Conservation (phyloP, 164 flowering plant species). For the Sextonia rubra region DNA sequence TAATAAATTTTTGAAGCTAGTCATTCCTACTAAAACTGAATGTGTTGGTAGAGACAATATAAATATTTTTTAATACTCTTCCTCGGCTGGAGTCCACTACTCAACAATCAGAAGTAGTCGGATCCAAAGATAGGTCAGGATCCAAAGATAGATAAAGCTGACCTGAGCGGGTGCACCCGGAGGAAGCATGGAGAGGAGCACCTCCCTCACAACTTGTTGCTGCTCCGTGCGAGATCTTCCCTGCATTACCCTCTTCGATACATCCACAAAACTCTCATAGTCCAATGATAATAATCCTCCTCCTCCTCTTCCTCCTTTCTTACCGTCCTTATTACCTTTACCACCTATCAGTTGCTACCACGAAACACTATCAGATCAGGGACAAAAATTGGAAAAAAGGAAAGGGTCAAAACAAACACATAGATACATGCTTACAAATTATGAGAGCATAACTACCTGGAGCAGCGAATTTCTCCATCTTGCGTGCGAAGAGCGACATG, state of each 20-base stretch:
- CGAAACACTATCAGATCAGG: background rate
- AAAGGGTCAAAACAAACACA: background rate
- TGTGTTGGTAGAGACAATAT: too few relatives aligned
- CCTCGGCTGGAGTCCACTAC: too few relatives aligned
- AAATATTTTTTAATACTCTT: too few relatives aligned
- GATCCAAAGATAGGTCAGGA: too few relatives aligned
- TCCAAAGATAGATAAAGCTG: background rate
- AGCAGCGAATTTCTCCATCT: slow-evolving; percentile 77
- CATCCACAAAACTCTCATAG: slow-evolving; percentile 87
- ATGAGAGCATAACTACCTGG: too few relatives aligned
- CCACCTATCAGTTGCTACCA: background rate
- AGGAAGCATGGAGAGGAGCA: slow-evolving; percentile 92
- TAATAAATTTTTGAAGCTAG: too few relatives aligned
- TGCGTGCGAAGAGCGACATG: slow-evolving; percentile 82
- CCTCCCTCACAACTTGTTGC: slow-evolving; percentile 82
- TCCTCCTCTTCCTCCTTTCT: background rate
- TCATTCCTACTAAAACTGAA: too few relatives aligned
- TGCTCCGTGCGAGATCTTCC: slow-evolving; percentile 72
- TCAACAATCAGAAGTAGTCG: too few relatives aligned
- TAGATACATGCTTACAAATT: too few relatives aligned
- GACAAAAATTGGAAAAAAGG: background rate
- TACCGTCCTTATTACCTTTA: background rate
- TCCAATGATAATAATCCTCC: slow-evolving; percentile 32
- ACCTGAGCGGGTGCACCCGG: slow-evolving; percentile 97
- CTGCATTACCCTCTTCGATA: slow-evolving; percentile 75